Base-by-base conservation (phyloP, 2,329 filamentous ascomycete species). In the Pestalotiopsis sp. region DNA sequence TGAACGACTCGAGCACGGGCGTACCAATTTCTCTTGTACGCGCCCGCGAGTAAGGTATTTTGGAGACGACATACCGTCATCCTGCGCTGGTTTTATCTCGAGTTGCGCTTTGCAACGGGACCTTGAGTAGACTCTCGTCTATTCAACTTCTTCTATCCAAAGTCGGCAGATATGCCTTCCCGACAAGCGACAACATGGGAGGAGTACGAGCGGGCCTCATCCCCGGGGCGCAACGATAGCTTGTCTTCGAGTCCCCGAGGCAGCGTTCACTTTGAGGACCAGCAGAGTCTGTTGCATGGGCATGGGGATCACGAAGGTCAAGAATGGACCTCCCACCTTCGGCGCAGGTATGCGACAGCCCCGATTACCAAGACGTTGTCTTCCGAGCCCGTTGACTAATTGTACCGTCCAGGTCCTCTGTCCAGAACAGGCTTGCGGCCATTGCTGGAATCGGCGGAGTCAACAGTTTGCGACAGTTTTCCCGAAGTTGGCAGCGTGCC, bases 401-500 rank as follows among this genome's bases (percentile, higher is more conserved):
- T 66, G 72, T 61, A n/a, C n/a, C 64, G n/a, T 39, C 25, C 70
- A 90, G 88, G 70, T 88, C 88, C n/a, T 91, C 89, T 6, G 82
- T 88, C 52, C 86, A 85, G 39, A 84, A 87, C 71, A 85, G 85
- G 41, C 80, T 93, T 45, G 81, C 87, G 31, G 83, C 85, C 66
- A 78, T 91, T 66, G 85, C 87, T 73, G 91, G 97, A 70, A 91
- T 93, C 62, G 96, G 95, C 72, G 95, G 95, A 64, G 92, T 95
- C 70, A 98, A 98, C 84, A 97, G 93, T 80, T 92, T 98, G 75
- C 92, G 96, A 76, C 97, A 95, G 76, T 98, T 98, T 78, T 93
- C 95, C 59, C 89, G 92, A 70, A 97, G 93, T 74, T 97, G 94
- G 92, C 93, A 95, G 80, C 91, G 95, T 78, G 95, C 95, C 49